Base-by-base conservation (phyloP, 1,284 basidiomycete species). In the Fomitopsis schrenkii region DNA sequence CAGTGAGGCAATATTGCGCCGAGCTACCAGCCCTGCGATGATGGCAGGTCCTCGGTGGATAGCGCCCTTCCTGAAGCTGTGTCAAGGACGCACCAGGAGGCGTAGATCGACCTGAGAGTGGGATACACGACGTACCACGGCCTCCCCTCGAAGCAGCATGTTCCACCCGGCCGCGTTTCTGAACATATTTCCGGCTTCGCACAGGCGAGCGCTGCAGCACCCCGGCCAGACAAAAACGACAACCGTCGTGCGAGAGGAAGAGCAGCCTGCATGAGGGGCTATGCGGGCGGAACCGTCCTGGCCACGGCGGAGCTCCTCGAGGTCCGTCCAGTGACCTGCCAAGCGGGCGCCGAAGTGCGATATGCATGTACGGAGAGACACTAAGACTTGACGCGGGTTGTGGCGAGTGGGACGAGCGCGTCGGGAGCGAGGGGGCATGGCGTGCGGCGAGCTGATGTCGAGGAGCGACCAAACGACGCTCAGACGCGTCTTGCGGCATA, bases 161-260 rank as follows among this genome's bases (percentile, higher is more conserved):
- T 28, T 50, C 48, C 48, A 50, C 28, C 48, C 48, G 48, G 48
- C 48, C 22, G 48, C 28, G 15, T 48, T 26, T 48, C 45, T 50
- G 48, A 33, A 33, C 48, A 48, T 14, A 26, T 15, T 30, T 17
- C 48, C 48, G 48, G 48, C 48, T 50, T 50, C 48, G 48, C 48
- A 50, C 48, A 50, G 48, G 28, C 4, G 28, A 3, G 7, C 48
- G 28, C 26, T 28, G 48, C 48, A 10, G 15, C 30, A 22, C 15
- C 15, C 48, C 28, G 12, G 10, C 28, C 12, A 17, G 26, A 50
- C 28, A 50, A 15, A 48, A 33, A 36, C 35, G 35, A 38, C 35
- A 35, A 19, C n/a, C n/a, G 14, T 38, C 52, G 52, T 54, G 52
- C 52, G 52, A 54, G 52, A 54, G 52, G 52, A 54, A 54, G 52